Evolutionary conservation across 176 grass and related monocot species (phyloP).

Genomic region (Cocos nucifera): DNA sequence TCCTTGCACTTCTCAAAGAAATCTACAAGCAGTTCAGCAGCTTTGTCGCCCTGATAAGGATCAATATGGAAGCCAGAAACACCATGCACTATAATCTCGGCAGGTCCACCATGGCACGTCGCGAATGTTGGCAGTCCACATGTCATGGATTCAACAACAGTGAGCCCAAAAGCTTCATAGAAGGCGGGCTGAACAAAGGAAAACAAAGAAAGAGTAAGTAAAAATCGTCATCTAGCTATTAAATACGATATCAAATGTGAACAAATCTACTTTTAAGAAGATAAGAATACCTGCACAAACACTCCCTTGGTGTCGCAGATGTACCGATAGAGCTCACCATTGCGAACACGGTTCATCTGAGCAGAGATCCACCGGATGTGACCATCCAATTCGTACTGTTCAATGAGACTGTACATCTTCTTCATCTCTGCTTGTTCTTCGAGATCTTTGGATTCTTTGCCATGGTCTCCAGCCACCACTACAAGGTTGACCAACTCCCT

Average conservation of each 20-base stretch:
- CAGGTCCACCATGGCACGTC: too few species aligned
- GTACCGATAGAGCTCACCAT: slow-evolving; percentile 2
- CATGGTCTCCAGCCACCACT: slow-evolving; percentile 9
- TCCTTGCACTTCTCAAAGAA: slow-evolving; percentile 3
- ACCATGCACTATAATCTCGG: too few species aligned
- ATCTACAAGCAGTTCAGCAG: neutral
- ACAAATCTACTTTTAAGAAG: too few species aligned
- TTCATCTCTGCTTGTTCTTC: slow-evolving; percentile 8
- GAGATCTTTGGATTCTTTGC: slow-evolving; percentile 4
- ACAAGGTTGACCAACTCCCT: slow-evolving; percentile 11
- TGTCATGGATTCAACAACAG: too few species aligned
- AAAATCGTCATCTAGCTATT: too few species aligned
- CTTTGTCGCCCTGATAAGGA: neutral
- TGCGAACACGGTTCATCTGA: slow-evolving; percentile 8
- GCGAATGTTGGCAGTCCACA: too few species aligned
- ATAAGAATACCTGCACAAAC: slow-evolving; percentile 1
- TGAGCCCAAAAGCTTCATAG: too few species aligned
- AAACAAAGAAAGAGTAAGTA: too few species aligned
- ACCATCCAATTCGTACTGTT: slow-evolving; percentile 3
- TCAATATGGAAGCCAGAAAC: neutral
- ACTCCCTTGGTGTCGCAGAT: slow-evolving; percentile 4
- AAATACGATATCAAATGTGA: too few species aligned
- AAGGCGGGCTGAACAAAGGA: too few species aligned
- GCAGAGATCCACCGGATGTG: slow-evolving; percentile 11
- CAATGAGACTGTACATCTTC: slow-evolving; percentile 13